Conservation (phyloP, 805 yeast genomes). For the Kluyveromyces starmeri region DNA sequence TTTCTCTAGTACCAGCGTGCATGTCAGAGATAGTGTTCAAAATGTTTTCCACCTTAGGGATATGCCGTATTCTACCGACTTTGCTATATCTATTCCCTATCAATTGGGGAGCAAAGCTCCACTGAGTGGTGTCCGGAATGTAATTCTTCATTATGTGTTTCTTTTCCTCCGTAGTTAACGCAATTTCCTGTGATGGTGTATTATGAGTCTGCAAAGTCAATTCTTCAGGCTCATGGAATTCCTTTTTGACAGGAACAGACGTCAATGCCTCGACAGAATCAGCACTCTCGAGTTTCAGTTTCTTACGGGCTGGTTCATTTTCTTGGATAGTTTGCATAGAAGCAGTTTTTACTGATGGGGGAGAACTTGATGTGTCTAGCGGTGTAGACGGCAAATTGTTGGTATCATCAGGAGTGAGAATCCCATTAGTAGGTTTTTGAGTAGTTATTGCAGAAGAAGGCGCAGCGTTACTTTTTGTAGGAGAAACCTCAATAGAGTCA, state of each 20-base stretch:
- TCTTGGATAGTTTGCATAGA: background rate
- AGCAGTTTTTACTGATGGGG: background rate
- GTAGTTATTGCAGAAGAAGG: background rate
- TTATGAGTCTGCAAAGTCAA: too few relatives aligned
- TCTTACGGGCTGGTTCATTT: background rate
- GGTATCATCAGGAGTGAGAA: background rate
- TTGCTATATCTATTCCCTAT: constrained; percentile 7
- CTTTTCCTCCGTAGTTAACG: background rate
- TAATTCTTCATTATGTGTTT: constrained; percentile 17
- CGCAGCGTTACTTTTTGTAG: constrained; percentile 5
- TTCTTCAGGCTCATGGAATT: too few relatives aligned
- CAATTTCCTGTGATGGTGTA: too few relatives aligned
- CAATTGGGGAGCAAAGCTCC: constrained; percentile 14
- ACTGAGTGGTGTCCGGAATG: constrained; percentile 5
- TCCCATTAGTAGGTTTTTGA: background rate
- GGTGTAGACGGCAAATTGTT: background rate
- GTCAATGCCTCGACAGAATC: too few relatives aligned
- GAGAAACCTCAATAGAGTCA: constrained; percentile 10
- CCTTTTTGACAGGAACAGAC: too few relatives aligned
- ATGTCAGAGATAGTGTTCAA: constrained; percentile 12
- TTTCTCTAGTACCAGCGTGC: constrained; percentile 9
- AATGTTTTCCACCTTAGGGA: constrained; percentile 10
- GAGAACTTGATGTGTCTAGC: too few relatives aligned
- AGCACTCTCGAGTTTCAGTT: background rate
- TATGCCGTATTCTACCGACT: constrained; percentile 13